These are phyloP conservation scores for Pezicula neosporulosa DNA, from an alignment of 2,329 filamentous ascomycete species.

Conservation along the genomic window DNA sequence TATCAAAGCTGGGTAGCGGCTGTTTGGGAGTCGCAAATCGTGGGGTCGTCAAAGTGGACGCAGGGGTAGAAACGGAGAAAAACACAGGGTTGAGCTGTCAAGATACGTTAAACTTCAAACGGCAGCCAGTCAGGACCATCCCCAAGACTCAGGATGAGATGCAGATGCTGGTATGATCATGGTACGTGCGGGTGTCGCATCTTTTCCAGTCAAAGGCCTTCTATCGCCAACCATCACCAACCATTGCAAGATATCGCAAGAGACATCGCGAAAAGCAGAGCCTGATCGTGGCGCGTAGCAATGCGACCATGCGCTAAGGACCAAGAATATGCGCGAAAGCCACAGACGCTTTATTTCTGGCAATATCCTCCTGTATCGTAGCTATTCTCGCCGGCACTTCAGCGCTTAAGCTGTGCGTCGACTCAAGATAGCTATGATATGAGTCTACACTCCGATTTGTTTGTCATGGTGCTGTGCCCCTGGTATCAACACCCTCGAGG, in stretches of 20 bases:
- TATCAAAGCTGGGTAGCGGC: background rate
- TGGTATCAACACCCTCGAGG: no score
- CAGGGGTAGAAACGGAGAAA: conserved; percentile 1
- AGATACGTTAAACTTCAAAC: conserved; percentile 10
- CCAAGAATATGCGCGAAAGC: background rate
- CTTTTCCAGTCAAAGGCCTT: background rate
- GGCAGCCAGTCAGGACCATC: conserved; percentile 18
- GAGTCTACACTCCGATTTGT: no score
- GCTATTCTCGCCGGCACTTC: background rate
- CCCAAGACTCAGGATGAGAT: conserved; percentile 19
- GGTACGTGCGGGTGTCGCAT: background rate
- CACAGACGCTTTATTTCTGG: background rate
- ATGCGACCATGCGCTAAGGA: background rate
- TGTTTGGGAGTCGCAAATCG: conserved; percentile 1
- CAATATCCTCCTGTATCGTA: background rate
- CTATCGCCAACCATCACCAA: background rate
- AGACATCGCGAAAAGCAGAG: background rate
- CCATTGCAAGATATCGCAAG: background rate
- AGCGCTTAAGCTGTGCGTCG: no score
- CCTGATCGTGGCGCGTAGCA: background rate
- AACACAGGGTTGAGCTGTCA: background rate
- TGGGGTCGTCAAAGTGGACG: conserved; percentile 10
- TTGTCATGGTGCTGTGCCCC: no score
- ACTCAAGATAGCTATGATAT: no score
- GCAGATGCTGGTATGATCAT: conserved; percentile 9